Evolutionary conservation across 179 eudicot species (phyloP).

Genomic region (Carnegiea gigantea): DNA sequence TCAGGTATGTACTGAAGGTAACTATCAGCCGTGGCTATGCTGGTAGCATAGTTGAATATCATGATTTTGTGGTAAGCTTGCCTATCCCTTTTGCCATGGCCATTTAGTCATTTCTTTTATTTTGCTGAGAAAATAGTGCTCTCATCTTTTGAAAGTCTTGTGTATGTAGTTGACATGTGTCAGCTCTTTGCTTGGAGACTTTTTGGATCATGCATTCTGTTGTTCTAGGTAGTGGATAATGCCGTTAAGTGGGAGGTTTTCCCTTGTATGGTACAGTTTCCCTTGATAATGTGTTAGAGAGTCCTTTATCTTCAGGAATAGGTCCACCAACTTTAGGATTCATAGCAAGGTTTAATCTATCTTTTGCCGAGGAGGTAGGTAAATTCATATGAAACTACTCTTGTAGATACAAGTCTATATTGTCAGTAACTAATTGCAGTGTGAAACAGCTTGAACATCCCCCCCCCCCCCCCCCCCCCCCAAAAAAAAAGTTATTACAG

Average conservation of each 20-base stretch:
- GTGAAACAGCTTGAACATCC: neutral
- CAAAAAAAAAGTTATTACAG: neutral
- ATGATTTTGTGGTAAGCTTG: constrained; percentile 75
- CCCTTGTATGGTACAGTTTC: neutral
- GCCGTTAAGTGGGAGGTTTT: neutral
- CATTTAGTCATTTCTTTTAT: constrained; percentile 1
- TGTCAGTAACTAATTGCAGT: constrained; percentile 1
- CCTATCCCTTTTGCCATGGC: constrained; percentile 10
- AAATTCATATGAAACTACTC: neutral
- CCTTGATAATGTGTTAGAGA: neutral
- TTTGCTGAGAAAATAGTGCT: neutral
- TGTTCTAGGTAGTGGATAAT: neutral
- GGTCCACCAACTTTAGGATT: neutral
- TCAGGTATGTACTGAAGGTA: constrained; percentile 95
- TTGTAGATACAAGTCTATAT: neutral
- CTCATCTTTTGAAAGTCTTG: neutral
- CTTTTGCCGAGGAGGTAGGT: neutral
- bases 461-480: too few species aligned
- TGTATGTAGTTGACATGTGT: neutral
- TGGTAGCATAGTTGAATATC: constrained; percentile 84
- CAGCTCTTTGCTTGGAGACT: neutral
- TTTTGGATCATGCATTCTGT: neutral
- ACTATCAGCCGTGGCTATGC: constrained; percentile 94
- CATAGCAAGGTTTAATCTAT: neutral
- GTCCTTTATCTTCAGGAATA: neutral